These are phyloP conservation scores for Canna indica DNA, from an alignment of 176 grass and related monocot genomes.

Conservation along the genomic window DNA sequence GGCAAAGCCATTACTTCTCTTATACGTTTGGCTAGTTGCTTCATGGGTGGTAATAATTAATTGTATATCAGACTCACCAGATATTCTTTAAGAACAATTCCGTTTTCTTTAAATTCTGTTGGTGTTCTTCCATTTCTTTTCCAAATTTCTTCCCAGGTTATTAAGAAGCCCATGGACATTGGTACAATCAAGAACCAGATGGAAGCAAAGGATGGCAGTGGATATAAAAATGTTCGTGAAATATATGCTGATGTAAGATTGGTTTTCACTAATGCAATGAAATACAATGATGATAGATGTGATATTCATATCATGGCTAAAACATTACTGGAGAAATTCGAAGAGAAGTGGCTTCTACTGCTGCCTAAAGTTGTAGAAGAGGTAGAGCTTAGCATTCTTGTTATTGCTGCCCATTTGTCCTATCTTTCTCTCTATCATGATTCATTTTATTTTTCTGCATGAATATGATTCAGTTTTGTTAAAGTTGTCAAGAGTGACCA, in stretches of 20 bases:
- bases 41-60: not conserved
- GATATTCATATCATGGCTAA: constrained; percentile 72
- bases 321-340: constrained; percentile 76
- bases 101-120: not conserved
- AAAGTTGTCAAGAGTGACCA: not conserved
- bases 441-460: not conserved
- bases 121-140: not conserved
- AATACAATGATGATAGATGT: constrained; percentile 60
- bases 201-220: constrained; percentile 67
- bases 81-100: not conserved
- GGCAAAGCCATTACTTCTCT: not conserved
- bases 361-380: constrained; percentile 79
- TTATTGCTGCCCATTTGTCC: not conserved
- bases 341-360: constrained; percentile 76
- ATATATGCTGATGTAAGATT: constrained; percentile 90
- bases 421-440: not conserved
- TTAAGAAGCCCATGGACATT: constrained; percentile 90
- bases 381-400: constrained; percentile 33
- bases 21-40: not conserved
- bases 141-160: constrained; percentile 41
- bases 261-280: constrained; percentile 93
- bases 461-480: constrained; percentile 1
- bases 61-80: no score
- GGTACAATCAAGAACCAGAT: constrained; percentile 72
- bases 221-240: constrained; percentile 73